phyloP scores from a whole-genome alignment of 2,329 filamentous ascomycete genomes.

The Aphanocladium album region DNA sequence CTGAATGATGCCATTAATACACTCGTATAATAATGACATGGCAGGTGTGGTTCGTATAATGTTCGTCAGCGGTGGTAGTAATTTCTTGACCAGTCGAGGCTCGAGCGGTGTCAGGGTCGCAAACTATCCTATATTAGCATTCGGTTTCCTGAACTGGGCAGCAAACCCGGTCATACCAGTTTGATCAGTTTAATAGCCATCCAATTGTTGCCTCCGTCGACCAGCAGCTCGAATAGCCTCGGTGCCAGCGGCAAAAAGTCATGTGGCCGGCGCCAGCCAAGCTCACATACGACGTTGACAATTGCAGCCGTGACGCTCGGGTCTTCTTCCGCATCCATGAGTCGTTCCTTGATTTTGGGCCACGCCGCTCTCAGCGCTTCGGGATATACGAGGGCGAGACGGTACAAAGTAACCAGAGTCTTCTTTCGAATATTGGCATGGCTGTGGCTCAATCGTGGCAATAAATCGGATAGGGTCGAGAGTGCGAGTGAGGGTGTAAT shows the following conservation, averaged over 20 bases:
- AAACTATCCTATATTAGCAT: slow-evolving; percentile 55
- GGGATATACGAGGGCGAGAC: slow-evolving; percentile 91
- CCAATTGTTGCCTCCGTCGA: slow-evolving; percentile 95
- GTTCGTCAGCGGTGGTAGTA: slow-evolving; percentile 83
- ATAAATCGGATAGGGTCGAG: slow-evolving; percentile 78
- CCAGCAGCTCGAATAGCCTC: slow-evolving; percentile 83
- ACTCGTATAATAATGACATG: slow-evolving; percentile 98
- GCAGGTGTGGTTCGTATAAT: slow-evolving; percentile 92
- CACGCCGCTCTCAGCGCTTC: slow-evolving; percentile 88
- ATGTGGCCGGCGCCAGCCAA: slow-evolving; percentile 88
- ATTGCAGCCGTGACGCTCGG: slow-evolving; percentile 92
- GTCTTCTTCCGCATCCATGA: slow-evolving; percentile 88
- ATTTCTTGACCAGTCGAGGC: slow-evolving; percentile 82
- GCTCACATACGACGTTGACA: slow-evolving; percentile 92
- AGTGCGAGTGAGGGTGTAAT: slow-evolving; percentile 89
- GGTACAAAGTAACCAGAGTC: slow-evolving; percentile 89
- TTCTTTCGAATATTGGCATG: slow-evolving; percentile 87
- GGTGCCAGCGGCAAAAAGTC: slow-evolving; percentile 92
- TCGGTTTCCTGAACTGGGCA: background rate
- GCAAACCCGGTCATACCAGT: slow-evolving; percentile 51
- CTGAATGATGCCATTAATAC: slow-evolving; percentile 97
- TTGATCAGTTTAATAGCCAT: slow-evolving; percentile 99
- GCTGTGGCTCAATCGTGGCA: slow-evolving; percentile 83
- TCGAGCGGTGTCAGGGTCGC: slow-evolving; percentile 90
- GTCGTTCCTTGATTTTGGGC: slow-evolving; percentile 93